Evolutionary conservation across 1,284 basidiomycete genomes (phyloP).

Genomic region (Porodaedalea pini): DNA sequence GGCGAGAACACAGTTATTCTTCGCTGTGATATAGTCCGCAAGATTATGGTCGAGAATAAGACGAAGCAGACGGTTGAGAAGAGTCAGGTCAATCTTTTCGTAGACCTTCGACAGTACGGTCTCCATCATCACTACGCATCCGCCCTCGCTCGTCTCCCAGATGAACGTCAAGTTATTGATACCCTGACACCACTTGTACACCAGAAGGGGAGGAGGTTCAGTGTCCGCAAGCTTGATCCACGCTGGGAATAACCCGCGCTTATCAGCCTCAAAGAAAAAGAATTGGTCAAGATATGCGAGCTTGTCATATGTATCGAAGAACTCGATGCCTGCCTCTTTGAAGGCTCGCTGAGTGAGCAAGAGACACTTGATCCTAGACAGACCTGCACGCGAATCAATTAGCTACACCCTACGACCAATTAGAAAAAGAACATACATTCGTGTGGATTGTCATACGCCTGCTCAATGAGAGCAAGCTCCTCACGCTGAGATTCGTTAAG

Average conservation of each 20-base stretch:
- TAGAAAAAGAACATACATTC: slow-evolving; percentile 54
- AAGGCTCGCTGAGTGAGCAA: slow-evolving; percentile 94
- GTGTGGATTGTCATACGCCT: slow-evolving; percentile 88
- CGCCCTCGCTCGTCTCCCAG: slow-evolving; percentile 95
- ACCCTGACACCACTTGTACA: slow-evolving; percentile 97
- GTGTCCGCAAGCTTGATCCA: slow-evolving; percentile 98
- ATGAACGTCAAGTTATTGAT: slow-evolving; percentile 93
- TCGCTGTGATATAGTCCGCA: slow-evolving; percentile 96
- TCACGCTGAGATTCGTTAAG: too few relatives aligned
- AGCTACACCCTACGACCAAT: slow-evolving; percentile 13
- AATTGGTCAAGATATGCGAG: slow-evolving; percentile 94
- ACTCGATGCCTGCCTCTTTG: slow-evolving; percentile 96
- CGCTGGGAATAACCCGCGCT: slow-evolving; percentile 91
- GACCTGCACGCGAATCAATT: slow-evolving; percentile 40
- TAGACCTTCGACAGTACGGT: slow-evolving; percentile 94
- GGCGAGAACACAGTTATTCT: slow-evolving; percentile 87
- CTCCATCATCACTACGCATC: slow-evolving; percentile 97
- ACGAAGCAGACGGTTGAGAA: slow-evolving; percentile 89
- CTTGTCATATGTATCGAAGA: slow-evolving; percentile 95
- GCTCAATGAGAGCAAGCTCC: too few relatives aligned
- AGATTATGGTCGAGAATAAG: slow-evolving; percentile 96
- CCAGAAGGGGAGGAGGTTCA: slow-evolving; percentile 91
- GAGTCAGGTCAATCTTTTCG: slow-evolving; percentile 94
- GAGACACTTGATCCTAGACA: slow-evolving; percentile 95
- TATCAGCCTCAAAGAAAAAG: slow-evolving; percentile 91